Conservation (phyloP, 2,329 filamentous ascomycete genomes). For the Parasarocladium wereldwijsianum region DNA sequence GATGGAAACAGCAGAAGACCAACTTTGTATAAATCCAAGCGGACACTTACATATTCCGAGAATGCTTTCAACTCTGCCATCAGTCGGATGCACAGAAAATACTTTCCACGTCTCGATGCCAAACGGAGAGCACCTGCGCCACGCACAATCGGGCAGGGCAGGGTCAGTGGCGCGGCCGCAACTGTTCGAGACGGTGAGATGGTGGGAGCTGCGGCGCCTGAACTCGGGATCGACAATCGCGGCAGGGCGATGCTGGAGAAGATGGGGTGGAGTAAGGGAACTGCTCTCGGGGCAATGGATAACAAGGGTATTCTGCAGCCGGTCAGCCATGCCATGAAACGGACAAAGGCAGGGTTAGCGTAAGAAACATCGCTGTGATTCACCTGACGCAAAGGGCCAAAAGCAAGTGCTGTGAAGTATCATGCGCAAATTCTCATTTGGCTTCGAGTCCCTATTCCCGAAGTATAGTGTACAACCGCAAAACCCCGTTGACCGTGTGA, state of each 20-base stretch:
- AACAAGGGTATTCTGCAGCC: slow-evolving; percentile 84
- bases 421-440: slow-evolving; percentile 47
- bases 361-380: slow-evolving; percentile 12
- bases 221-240: slow-evolving; percentile 68
- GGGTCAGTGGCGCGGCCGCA: slow-evolving; percentile 21
- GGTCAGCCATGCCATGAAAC: slow-evolving; percentile 77
- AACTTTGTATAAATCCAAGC: slow-evolving; percentile 57
- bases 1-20: slow-evolving; percentile 60
- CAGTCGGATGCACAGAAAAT: slow-evolving; percentile 32
- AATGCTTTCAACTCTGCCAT: slow-evolving; percentile 34
- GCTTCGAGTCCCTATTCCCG: slow-evolving; percentile 45
- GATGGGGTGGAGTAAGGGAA: slow-evolving; percentile 91
- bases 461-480: slow-evolving; percentile 59
- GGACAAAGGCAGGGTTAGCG: slow-evolving; percentile 72
- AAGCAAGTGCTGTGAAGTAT: slow-evolving; percentile 18
- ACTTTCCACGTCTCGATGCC: slow-evolving; percentile 37
- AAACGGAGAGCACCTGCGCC: not conserved
- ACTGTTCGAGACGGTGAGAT: slow-evolving; percentile 73
- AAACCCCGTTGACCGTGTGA: slow-evolving; percentile 55
- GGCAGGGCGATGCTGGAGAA: slow-evolving; percentile 84
- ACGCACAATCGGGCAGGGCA: not conserved
- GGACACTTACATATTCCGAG: slow-evolving; percentile 47
- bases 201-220: slow-evolving; percentile 72
- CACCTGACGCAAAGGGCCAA: not conserved
- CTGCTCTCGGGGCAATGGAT: slow-evolving; percentile 62